Evolutionary conservation across 2,329 filamentous ascomycete species (phyloP).

Genomic region (Sphaerulina vaccinii): DNA sequence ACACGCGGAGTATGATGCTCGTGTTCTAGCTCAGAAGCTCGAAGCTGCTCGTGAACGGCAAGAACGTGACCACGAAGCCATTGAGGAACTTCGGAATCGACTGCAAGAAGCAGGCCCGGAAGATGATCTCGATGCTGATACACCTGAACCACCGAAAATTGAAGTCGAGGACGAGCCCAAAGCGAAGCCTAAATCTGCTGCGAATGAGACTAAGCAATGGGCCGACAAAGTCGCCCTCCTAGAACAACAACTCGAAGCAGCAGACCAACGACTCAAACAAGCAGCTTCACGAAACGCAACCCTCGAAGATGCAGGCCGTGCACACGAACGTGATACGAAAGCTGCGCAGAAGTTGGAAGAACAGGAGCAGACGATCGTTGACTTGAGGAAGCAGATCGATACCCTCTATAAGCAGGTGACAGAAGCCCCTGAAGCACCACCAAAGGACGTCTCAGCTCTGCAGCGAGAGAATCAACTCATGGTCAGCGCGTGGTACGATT

Average conservation of each 20-base stretch:
- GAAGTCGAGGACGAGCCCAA: constrained; percentile 17
- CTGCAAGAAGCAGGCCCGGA: constrained; percentile 44
- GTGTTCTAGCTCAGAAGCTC: constrained; percentile 47
- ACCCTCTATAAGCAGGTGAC: constrained; percentile 23
- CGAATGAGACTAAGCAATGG: constrained; percentile 31
- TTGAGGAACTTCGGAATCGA: constrained; percentile 48
- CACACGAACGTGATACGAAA: constrained; percentile 19
- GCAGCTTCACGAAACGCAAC: constrained; percentile 33
- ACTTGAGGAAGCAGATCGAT: constrained; percentile 35
- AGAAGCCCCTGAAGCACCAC: constrained; percentile 14
- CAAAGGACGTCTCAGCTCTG: constrained; percentile 62
- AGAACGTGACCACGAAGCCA: constrained; percentile 48
- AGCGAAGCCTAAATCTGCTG: constrained; percentile 7
- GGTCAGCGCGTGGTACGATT: constrained; percentile 81
- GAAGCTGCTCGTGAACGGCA: constrained; percentile 50
- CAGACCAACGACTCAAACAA: constrained; percentile 36
- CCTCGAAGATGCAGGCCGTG: constrained; percentile 31
- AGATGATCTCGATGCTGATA: constrained; percentile 29
- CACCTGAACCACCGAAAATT: constrained; percentile 15
- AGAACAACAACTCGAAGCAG: constrained; percentile 35
- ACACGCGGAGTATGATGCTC: constrained; percentile 49
- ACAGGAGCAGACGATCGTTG: constrained; percentile 31
- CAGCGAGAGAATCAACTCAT: constrained; percentile 77
- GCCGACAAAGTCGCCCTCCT: constrained; percentile 34
- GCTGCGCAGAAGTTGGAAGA: constrained; percentile 28